Percentiles rank a stretch among this genome's conserved stretches.
Conservation (phyloP, 2,329 filamentous ascomycete genomes). For the Drechslerella coelobrocha region DNA sequence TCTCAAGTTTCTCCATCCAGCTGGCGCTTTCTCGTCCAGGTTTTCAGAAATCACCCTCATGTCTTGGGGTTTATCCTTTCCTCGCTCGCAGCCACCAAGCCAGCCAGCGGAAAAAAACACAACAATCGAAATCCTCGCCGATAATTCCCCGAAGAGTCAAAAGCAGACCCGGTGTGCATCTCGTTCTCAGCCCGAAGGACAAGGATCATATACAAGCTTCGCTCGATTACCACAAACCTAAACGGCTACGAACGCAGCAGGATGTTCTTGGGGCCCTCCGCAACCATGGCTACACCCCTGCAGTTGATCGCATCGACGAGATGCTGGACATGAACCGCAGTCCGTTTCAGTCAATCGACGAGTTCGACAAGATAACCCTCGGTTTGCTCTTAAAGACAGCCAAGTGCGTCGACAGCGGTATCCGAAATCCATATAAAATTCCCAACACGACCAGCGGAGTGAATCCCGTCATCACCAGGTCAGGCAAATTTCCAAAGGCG, state of each 20-base stretch:
- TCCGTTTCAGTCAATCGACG: constrained; percentile 19
- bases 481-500: background rate
- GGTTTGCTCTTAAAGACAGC: constrained; percentile 27
- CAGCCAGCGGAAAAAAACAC: too few species aligned
- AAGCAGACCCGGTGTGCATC: background rate
- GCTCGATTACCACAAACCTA: constrained; percentile 11
- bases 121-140: too few species aligned
- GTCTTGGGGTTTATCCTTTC: too few species aligned
- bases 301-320: constrained; percentile 36
- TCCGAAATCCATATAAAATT: constrained; percentile 43
- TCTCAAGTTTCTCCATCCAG: too few species aligned
- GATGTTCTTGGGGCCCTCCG: constrained; percentile 20
- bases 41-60: too few species aligned
- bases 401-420: constrained; percentile 32
- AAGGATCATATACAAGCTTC: constrained; percentile 2
- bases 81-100: background rate
- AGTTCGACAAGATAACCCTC: constrained; percentile 41
- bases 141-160: background rate
- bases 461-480: constrained; percentile 20
- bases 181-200: constrained; percentile 7
- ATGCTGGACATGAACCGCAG: constrained; percentile 43
- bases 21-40: too few species aligned
- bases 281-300: constrained; percentile 25
- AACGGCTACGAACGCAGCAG: constrained; percentile 19
- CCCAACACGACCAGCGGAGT: constrained; percentile 7